Conservation (phyloP, 441 rosid genomes). For the Erysimum pusillum region DNA sequence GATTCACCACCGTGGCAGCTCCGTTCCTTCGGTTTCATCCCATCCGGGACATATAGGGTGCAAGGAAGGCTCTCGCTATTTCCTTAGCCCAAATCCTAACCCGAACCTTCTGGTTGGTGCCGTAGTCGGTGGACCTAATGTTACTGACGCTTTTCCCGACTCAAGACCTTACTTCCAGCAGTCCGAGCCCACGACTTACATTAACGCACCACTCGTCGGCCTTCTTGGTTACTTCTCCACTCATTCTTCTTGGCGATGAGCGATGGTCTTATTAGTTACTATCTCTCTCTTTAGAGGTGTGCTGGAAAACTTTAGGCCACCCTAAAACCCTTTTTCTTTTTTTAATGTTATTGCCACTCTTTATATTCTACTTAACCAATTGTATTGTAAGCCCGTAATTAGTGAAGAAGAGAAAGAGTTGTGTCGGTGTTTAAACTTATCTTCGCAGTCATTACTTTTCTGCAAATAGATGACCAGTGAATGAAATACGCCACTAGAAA, state of each 20-base stretch:
- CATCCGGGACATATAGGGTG: constrained; percentile 64
- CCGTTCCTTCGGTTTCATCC: constrained; percentile 60
- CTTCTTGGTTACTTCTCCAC: constrained; percentile 70
- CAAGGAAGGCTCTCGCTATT: constrained; percentile 66
- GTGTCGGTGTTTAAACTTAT: neutral
- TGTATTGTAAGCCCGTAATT: constrained; percentile 48
- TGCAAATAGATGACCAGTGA: neutral
- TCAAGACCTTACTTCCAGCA: constrained; percentile 70
- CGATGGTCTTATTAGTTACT: constrained; percentile 8
- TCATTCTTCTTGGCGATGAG: constrained; percentile 55
- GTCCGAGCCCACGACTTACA: constrained; percentile 81
- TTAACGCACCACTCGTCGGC: constrained; percentile 77
- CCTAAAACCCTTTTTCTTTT: constrained; percentile 17
- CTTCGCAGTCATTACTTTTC: neutral
- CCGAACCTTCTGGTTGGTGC: constrained; percentile 69
- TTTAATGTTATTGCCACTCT: constrained; percentile 38
- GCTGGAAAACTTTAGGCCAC: constrained; percentile 48
- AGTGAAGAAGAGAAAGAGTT: constrained; percentile 41
- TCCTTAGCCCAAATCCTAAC: constrained; percentile 66
- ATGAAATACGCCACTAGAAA: neutral
- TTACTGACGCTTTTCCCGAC: constrained; percentile 72
- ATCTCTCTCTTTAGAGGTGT: constrained; percentile 42
- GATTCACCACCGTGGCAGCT: constrained; percentile 80
- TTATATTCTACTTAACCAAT: constrained; percentile 38
- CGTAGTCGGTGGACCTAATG: constrained; percentile 74